phyloP scores from a whole-genome alignment of 2,329 filamentous ascomycete species.

The Stachybotrys elegans region DNA sequence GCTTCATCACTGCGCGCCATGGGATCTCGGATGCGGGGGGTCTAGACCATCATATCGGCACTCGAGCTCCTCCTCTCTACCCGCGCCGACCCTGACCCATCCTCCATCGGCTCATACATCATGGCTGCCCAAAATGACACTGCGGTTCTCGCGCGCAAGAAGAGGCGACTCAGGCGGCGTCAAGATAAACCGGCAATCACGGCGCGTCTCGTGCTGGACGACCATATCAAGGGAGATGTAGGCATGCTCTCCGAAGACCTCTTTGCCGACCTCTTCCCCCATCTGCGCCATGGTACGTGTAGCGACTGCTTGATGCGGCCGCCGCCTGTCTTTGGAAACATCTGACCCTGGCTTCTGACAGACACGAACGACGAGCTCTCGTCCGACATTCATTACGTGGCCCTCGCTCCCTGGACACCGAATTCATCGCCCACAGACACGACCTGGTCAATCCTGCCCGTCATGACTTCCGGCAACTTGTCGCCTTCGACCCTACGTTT shows the following conservation, averaged over 20 bases:
- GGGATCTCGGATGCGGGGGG: no score
- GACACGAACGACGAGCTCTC: slow-evolving; percentile 26
- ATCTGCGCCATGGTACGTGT: slow-evolving; percentile 46
- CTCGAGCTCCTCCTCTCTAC: no score
- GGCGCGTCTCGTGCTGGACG: slow-evolving; percentile 78
- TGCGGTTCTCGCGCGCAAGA: slow-evolving; percentile 22
- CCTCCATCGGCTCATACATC: no score
- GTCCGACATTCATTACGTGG: slow-evolving; percentile 55
- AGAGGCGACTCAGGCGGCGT: slow-evolving; percentile 47
- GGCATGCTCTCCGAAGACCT: slow-evolving; percentile 85
- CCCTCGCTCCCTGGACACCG: slow-evolving; percentile 70
- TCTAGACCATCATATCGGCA: no score
- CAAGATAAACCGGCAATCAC: slow-evolving; percentile 71
- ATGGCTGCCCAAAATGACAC: slow-evolving; percentile 25
- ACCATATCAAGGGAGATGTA: slow-evolving; percentile 77
- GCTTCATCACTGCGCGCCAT: no score
- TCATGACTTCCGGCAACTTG: slow-evolving; percentile 59
- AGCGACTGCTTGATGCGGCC: slow-evolving; percentile 2
- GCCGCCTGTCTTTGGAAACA: no score
- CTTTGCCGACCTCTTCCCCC: slow-evolving; percentile 73
- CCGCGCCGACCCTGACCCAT: no score
- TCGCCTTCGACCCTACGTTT: slow-evolving; percentile 77
- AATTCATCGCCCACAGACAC: slow-evolving; percentile 52
- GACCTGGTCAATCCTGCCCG: slow-evolving; percentile 81
- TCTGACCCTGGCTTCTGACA: slow-evolving; percentile 12